Base-by-base conservation (phyloP, 352 stramenopile species). In the Phytophthora citrophthora region DNA sequence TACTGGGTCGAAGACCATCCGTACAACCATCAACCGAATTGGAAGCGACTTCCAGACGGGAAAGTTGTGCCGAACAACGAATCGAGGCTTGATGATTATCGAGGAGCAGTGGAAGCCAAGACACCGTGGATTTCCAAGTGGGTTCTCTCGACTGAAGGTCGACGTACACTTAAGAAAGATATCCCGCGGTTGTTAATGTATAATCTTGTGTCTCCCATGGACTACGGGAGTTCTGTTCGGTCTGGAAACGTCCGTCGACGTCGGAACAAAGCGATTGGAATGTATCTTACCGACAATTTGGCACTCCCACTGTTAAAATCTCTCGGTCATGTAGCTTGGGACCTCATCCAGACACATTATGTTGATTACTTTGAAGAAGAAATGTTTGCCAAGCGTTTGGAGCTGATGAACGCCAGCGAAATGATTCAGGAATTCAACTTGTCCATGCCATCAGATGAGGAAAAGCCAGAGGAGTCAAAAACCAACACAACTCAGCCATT, bases 1-100 rank as follows among this genome's bases (percentile, higher is more conserved):
- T 80, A 74, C 54, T 89, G 81, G 81, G 68, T 52, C 2, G 59
- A 74, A 61, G 79, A 88, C 51, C 64, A 80, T n/a, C 70, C 70
- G 48, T 80, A 81, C 57, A 69, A 64, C 43, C 70, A 83, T 51
- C 53, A 71, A 24, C 62, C 62, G 24, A 47, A 58, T 15, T 86
- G 76, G 57, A 76, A 68, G 34, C 75, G 76, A 24, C 60, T 81
- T 31, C 24, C 72, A 9, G 76, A 82, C 47, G 81, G 81, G 20
- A 68, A 75, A 49, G 53, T 79, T 48, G 66, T 76, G 7, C 18
- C 55, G 5, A 74, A 66, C 32, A 73, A 80, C 12, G 49, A 65
- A 20, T 64, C 59, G 38, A 55, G 34, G 23, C 41, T 53, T 38
- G 56, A 36, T n/a, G 62, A 16, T 44, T 60, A 76, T 68, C 40